Evolutionary conservation across 306 rosid species (phyloP), one percentile per base, ranked within the genome.

Genomic region (Heteromeles arbutifolia): DNA sequence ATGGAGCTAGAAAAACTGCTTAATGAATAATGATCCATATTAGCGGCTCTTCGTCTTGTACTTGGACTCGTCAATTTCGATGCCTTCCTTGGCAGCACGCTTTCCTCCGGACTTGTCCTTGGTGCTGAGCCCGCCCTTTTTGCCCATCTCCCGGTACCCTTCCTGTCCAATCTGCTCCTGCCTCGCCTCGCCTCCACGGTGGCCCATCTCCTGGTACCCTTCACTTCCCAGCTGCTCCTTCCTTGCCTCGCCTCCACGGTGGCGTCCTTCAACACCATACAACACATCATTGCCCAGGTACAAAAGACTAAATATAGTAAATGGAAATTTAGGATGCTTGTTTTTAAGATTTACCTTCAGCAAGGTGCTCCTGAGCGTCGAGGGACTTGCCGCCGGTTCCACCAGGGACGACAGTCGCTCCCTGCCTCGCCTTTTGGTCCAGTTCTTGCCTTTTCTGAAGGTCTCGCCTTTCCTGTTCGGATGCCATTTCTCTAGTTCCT

Each of bases 321-420:
- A 13, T 5, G 22, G 24, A 63, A 29, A 28, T 13, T 14, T 8
- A 28, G 14, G 1, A 15, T 7, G 15, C 31, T 25, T 26, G 5
- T 25, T 34, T 45, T 48, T 48, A 48, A 48, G 54, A 17, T 48
- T 48, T 48, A 85, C 97, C 98, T 93, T 89, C 88, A 65, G 96
- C 93, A 28, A 93, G 97, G 71, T 85, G 90, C 63, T 90, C 79
- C 78, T 93, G 96, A 81, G 94, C 96, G 52, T 90, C 88, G 37
- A 93, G 88, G 79, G 77, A 90, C 79, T 91, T 89, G 31, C 93
- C 97, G 52, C 92, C 97, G 22, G 96, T 93, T 45, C 98, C 98
- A 22, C 93, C 91, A 13, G 96, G 97, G 24, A 91, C 80, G 4
- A 93, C 93, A 0, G 90, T 90, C 80, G 91, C 91, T 21, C 97